Evolutionary conservation across 441 rosid genomes (phyloP), one percentile per base, ranked within the genome.

Genomic region (Gossypium davidsonii): DNA sequence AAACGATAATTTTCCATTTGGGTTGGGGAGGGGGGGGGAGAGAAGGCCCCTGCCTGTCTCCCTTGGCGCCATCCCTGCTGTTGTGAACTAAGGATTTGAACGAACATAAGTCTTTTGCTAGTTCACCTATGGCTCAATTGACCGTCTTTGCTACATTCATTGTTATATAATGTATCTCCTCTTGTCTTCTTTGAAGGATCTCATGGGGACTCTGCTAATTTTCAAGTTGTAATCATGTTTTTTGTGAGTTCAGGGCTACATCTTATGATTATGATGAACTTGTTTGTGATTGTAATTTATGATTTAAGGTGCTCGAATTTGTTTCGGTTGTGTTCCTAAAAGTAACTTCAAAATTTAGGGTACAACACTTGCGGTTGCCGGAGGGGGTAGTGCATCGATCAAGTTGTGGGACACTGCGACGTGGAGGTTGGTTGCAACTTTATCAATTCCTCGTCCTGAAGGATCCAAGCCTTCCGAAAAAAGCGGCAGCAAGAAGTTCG

Each of bases 371-470:
- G 99, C 99, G 49, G 99, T 95, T 73, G 99, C 98, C 15, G 95
- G 98, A 42, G 98, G 98, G 21, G 96, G 99, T 70, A 91, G 99
- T 72, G 97, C 98, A 55, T 89, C 98, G 0, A 85, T 92, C 79
- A 90, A 91, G 88, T 90, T 92, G 37, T 95, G 98, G 99, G 97
- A 95, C 85, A 92, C 98, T 21, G 89, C 91, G 39, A 88, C 96
- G 48, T 95, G 99, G 99, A 90, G 84, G 78, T 75, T 92, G 77
- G 74, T 78, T 67, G 82, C 92, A 28, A 86, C 91, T 63, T 83
- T 91, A 37, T 86, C 90, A n/a, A 81, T 95, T 74, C 97, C 99
- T 31, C 91, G 92, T 28, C 98, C 92, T 6, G 97, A 95, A 72
- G 91, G 85, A 71, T 82, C 88, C 11, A 95, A 95, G 82, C 96